Percentiles rank a stretch among this genome's conserved stretches.
Evolutionary conservation across 345 rosid genomes (phyloP).

Genomic region (Hypericum perforatum): DNA sequence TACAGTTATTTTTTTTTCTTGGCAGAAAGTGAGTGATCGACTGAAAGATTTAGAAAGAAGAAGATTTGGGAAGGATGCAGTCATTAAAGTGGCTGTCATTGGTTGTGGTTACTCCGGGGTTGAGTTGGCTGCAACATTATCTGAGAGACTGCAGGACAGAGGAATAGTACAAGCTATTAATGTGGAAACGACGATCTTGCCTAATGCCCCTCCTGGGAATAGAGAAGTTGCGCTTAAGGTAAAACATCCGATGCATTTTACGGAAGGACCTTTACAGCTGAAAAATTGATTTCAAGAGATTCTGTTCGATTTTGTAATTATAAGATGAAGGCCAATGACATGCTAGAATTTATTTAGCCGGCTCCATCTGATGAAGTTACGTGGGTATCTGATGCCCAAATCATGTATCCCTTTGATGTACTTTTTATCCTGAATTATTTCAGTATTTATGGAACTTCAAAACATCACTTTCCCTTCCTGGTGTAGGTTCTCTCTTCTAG

Average conservation of each 20-base stretch:
- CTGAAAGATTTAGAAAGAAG: constrained; percentile 58
- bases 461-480: neutral
- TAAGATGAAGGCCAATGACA: too few relatives aligned
- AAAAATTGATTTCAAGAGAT: too few relatives aligned
- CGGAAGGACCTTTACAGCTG: too few relatives aligned
- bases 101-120: constrained; percentile 96
- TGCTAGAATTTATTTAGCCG: too few relatives aligned
- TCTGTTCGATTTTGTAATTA: too few relatives aligned
- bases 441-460: neutral
- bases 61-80: constrained; percentile 47
- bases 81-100: constrained; percentile 60
- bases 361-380: neutral
- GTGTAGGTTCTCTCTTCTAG: constrained; percentile 70
- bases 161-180: constrained; percentile 76
- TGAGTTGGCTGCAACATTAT: constrained; percentile 87
- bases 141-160: constrained; percentile 76
- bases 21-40: constrained; percentile 63
- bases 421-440: constrained; percentile 4
- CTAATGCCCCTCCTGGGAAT: constrained; percentile 78
- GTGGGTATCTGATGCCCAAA: neutral
- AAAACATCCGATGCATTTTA: constrained; percentile 8
- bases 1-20: constrained; percentile 8
- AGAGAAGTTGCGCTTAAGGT: constrained; percentile 86
- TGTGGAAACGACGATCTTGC: constrained; percentile 59
- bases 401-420: constrained; percentile 1